Conservation (phyloP, 192 early-diverging fungal genomes). For the Coemansia furcata region DNA sequence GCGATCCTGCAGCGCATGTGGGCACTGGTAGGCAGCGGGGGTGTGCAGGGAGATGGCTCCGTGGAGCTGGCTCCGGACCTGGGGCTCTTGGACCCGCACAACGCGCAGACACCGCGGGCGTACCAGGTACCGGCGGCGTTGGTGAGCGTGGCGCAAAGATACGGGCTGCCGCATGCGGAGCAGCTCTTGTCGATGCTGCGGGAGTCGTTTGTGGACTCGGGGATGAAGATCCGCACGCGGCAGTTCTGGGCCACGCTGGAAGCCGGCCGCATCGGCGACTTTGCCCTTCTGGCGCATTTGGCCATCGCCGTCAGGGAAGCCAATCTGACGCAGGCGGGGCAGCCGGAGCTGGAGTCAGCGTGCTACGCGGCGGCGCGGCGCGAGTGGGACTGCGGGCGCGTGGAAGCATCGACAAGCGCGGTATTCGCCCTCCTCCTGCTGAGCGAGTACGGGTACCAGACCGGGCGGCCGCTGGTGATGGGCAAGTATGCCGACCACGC, state of each 20-base stretch:
- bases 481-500: constrained; percentile 34
- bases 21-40: constrained; percentile 14
- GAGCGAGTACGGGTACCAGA: constrained; percentile 46
- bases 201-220: constrained; percentile 23
- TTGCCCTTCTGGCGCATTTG: constrained; percentile 43
- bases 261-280: constrained; percentile 29
- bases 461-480: constrained; percentile 13
- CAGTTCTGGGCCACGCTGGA: constrained; percentile 45
- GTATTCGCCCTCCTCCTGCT: constrained; percentile 33
- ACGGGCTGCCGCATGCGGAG: constrained; percentile 5
- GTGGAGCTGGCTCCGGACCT: constrained; percentile 21
- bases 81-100: constrained; percentile 27
- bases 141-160: constrained; percentile 6
- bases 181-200: constrained; percentile 30
- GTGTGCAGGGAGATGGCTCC: background rate
- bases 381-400: constrained; percentile 24
- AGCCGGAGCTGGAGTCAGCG: constrained; percentile 7
- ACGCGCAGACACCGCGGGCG: background rate
- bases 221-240: constrained; percentile 20
- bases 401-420: constrained; percentile 11
- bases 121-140: background rate
- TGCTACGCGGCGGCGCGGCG: constrained; percentile 32
- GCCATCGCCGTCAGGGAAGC: constrained; percentile 28
- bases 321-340: constrained; percentile 2
- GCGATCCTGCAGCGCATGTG: constrained; percentile 27